Percentiles rank a stretch among this genome's conserved stretches.
Evolutionary conservation across 495 filamentous ascomycete genomes (phyloP).

Genomic region (Collariella sp.): DNA sequence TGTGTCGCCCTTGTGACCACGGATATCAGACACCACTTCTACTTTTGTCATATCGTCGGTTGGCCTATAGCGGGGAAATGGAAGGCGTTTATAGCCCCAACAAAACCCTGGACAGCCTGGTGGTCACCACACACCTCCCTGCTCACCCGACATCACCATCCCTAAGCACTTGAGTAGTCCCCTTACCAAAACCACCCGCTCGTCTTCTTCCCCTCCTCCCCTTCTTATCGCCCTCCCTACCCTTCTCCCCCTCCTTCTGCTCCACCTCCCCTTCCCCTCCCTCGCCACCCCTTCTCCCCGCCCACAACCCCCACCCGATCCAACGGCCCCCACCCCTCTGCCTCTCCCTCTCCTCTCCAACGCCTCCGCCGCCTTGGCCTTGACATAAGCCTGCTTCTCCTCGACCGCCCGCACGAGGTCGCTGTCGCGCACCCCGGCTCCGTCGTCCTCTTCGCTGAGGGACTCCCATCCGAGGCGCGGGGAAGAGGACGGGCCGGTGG

Average conservation of each 20-base stretch:
- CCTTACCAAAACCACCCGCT: slow-evolving; percentile 7
- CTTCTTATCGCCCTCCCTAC: neutral
- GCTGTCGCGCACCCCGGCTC: slow-evolving; percentile 28
- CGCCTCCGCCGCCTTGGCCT: slow-evolving; percentile 38
- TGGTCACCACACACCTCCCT: too few species aligned
- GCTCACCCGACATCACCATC: neutral
- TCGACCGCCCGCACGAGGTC: slow-evolving; percentile 33
- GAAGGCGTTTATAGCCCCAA: too few species aligned
- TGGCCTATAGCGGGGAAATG: too few species aligned
- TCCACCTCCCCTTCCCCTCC: neutral
- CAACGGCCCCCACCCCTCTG: slow-evolving; percentile 41
- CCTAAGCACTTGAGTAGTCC: neutral
- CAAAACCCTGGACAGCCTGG: too few species aligned
- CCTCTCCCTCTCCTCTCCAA: slow-evolving; percentile 42
- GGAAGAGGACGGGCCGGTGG: slow-evolving; percentile 22
- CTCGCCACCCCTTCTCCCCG: neutral
- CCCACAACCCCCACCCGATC: slow-evolving; percentile 35
- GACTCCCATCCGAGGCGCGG: slow-evolving; percentile 29
- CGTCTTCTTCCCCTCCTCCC: neutral
- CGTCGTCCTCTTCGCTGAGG: slow-evolving; percentile 32
- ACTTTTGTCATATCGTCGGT: too few species aligned
- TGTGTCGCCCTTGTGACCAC: too few species aligned
- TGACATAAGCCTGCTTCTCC: slow-evolving; percentile 21
- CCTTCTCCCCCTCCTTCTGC: slow-evolving; percentile 1
- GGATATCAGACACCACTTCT: too few species aligned